A percentile compares a stretch with the other conserved stretches of the same genome.
Evolutionary conservation across 148 eudicot genomes (phyloP).

Genomic region (Talinum fruticosum): DNA sequence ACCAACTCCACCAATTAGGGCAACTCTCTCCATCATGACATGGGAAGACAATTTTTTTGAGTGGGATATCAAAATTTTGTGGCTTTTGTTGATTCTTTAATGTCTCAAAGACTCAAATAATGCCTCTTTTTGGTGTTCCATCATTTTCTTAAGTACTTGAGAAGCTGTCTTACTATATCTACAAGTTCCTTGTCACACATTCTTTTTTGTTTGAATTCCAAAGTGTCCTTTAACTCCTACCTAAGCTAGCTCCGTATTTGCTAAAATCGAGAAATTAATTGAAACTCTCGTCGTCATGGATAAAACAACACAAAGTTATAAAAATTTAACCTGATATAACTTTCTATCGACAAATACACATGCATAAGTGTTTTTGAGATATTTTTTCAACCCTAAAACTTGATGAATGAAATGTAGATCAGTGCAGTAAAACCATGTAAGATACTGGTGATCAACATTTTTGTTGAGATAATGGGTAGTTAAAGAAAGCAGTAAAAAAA

Average conservation of each 20-base stretch:
- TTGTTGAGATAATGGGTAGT: not conserved
- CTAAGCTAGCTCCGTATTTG: no score
- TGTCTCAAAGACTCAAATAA: not conserved
- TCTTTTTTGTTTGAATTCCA: slow-evolving; percentile 1
- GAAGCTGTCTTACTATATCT: not conserved
- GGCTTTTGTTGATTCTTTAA: not conserved
- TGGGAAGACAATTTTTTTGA: slow-evolving; percentile 2
- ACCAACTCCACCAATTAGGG: slow-evolving; percentile 23
- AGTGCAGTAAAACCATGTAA: not conserved
- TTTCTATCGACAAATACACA: no score
- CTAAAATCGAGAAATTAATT: no score
- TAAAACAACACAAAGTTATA: no score
- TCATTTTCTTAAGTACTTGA: not conserved
- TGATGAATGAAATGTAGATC: no score
- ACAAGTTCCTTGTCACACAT: not conserved
- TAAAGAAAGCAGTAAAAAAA: not conserved
- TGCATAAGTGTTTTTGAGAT: no score
- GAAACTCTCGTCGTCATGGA: no score
- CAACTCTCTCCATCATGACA: slow-evolving; percentile 15
- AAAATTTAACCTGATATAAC: no score
- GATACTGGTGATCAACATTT: not conserved
- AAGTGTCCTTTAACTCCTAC: not conserved
- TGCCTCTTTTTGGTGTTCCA: not conserved
- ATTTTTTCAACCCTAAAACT: no score
- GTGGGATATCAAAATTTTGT: not conserved